Base-by-base conservation (phyloP, 345 rosid species). In the Jatropha curcas region DNA sequence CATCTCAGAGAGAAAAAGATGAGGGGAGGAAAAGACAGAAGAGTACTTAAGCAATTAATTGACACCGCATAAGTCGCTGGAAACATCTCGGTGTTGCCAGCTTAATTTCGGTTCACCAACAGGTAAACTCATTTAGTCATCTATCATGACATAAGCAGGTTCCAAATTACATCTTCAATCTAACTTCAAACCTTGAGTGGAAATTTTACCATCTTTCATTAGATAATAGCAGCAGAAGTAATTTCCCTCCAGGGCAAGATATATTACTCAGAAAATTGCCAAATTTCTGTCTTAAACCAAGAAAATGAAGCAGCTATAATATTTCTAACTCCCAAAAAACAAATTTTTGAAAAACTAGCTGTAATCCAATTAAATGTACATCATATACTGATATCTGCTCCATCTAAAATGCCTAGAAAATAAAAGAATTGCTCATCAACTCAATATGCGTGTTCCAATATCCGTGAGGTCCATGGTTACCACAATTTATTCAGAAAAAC, bases 121-220 rank as follows among this genome's bases (percentile, higher is more conserved):
- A 39, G 62, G 52, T 57, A 28, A 70, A 25, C 8, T 68, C 14
- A 53, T 37, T 52, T 22, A 24, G 30, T 55, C 63, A 68, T 35
- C 45, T 11, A 31, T 50, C 59, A 67, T 31, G 28, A 67, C 41
- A 67, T n/a, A 25, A 55, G 63, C 58, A 55, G 22, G 27, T 31
- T 27, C 24, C 57, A 66, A 28, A 48, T 39, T 20, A 34, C 27
- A 19, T 11, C 17, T 48, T 37, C 7, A n/a, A n/a, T 4, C 5
- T 7, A 57, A 28, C 20, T 41, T 57, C 61, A 28, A 14, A 57
- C 28, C 35, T 20, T 13, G 4, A 31, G 28, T 0, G 5, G 61
- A 11, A 16, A 57, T 17, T 11, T 57, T 59, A 5, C 39, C 17
- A 39, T 12, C 7, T 25, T 52, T n/a, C n/a, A 52, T 27, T 10